Evolutionary conservation across 148 eudicot genomes (phyloP).

Genomic region (Cornus kousa): DNA sequence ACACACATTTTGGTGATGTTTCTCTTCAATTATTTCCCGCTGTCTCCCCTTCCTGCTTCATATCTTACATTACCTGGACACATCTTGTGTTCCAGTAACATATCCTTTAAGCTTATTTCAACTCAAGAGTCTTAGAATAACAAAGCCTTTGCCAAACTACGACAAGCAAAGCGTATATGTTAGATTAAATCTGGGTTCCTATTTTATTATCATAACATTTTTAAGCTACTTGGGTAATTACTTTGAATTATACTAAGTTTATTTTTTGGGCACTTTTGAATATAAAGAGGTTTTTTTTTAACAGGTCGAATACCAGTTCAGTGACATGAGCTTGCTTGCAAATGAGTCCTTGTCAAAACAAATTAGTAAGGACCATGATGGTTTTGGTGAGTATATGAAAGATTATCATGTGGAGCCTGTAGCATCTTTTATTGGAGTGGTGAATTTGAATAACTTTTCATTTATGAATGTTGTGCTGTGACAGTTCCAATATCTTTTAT

Average conservation of each 20-base stretch:
- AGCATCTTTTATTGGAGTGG: background rate
- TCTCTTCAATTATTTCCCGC: too few species aligned
- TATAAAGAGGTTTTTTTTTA: slow-evolving; percentile 8
- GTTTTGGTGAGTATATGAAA: slow-evolving; percentile 55
- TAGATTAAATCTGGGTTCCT: background rate
- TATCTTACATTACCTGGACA: background rate
- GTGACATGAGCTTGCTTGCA: slow-evolving; percentile 90
- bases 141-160: background rate
- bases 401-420: background rate
- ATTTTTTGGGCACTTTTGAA: background rate
- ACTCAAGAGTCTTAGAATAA: background rate
- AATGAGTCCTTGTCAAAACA: slow-evolving; percentile 80
- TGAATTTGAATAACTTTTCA: background rate
- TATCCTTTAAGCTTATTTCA: background rate
- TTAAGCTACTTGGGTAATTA: background rate
- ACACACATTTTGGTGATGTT: too few species aligned
- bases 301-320: slow-evolving; percentile 87
- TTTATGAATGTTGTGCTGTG: slow-evolving; percentile 7
- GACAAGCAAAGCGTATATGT: background rate
- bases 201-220: background rate
- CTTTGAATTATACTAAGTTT: background rate
- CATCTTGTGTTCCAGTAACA: background rate
- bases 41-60: background rate
- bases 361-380: slow-evolving; percentile 82
- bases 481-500: slow-evolving; percentile 78